Conservation (phyloP, 805 yeast genomes). For the Myxozyma neotropica region DNA sequence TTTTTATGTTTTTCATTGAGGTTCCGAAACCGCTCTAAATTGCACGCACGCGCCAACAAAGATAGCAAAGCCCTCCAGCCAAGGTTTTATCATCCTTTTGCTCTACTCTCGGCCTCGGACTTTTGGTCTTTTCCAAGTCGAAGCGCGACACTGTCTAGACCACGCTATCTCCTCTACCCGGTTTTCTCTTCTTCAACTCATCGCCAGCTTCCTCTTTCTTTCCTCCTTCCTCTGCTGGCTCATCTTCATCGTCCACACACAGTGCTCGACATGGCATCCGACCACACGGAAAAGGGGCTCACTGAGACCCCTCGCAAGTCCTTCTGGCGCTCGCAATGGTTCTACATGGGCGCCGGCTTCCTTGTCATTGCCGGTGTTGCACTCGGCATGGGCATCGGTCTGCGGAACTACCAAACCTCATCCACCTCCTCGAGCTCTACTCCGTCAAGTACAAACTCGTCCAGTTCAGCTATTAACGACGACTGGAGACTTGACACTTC, state of each 20-base stretch:
- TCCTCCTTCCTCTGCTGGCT: too few species aligned
- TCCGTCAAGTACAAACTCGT: too few species aligned
- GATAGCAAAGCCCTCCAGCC: too few species aligned
- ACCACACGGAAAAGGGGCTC: background rate
- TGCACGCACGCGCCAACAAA: too few species aligned
- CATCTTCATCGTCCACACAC: background rate
- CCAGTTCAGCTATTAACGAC: background rate
- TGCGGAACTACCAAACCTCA: slow-evolving; percentile 11
- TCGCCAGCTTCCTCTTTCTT: background rate
- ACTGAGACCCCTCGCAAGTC: background rate
- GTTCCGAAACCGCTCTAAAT: too few species aligned
- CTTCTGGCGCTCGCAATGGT: background rate
- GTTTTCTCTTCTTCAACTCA: too few species aligned
- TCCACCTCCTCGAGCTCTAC: slow-evolving; percentile 4
- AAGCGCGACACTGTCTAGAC: too few species aligned
- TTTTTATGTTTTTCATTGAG: too few species aligned
- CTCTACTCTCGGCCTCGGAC: too few species aligned
- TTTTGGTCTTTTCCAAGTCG: too few species aligned
- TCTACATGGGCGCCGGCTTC: background rate
- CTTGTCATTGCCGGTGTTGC: slow-evolving; percentile 26
- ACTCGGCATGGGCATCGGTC: slow-evolving; percentile 31
- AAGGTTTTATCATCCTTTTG: too few species aligned
- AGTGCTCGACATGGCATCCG: background rate
- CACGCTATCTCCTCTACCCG: too few species aligned
- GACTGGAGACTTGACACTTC: slow-evolving; percentile 30